A percentile compares a stretch with the other conserved stretches of the same genome.
These are phyloP conservation scores for Fusarium vanettenii DNA, from an alignment of 2,329 filamentous ascomycete genomes.

Conservation along the genomic window DNA sequence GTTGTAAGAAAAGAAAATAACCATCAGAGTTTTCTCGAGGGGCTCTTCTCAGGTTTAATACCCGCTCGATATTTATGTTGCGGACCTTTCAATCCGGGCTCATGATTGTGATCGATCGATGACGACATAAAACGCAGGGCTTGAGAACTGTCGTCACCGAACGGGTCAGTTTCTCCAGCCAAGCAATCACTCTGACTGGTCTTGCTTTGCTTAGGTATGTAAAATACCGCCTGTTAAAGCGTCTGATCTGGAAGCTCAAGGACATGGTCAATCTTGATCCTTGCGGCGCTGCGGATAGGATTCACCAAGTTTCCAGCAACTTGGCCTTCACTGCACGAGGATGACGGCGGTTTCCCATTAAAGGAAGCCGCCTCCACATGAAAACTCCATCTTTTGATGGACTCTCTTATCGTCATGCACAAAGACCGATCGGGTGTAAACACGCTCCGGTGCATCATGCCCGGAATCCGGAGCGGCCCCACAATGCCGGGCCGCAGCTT, in stretches of 20 bases:
- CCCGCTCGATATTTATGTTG: not conserved
- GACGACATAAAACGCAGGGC: constrained; percentile 35
- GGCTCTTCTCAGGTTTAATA: constrained; percentile 19
- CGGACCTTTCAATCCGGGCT: constrained; percentile 36
- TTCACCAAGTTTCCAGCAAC: not conserved
- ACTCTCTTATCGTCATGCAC: constrained; percentile 11
- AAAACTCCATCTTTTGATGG: not conserved
- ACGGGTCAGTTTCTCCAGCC: constrained; percentile 20
- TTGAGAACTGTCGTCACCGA: constrained; percentile 32
- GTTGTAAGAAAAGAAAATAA: not conserved
- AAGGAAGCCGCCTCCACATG: constrained; percentile 10
- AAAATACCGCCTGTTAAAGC: not conserved
- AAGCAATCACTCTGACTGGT: constrained; percentile 14
- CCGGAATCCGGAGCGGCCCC: constrained; percentile 30
- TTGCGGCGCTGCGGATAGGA: not conserved
- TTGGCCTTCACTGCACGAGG: constrained; percentile 6
- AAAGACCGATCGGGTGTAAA: not conserved
- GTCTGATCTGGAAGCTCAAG: not conserved
- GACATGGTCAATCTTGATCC: constrained; percentile 11
- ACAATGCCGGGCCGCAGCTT: constrained; percentile 16
- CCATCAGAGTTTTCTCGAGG: not conserved
- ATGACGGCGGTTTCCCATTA: constrained; percentile 4
- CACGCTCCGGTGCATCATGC: not conserved
- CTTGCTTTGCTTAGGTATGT: not conserved
- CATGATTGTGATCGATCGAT: constrained; percentile 41